Conservation (phyloP, 352 stramenopile species). For the Globisporangium carolinianum region DNA sequence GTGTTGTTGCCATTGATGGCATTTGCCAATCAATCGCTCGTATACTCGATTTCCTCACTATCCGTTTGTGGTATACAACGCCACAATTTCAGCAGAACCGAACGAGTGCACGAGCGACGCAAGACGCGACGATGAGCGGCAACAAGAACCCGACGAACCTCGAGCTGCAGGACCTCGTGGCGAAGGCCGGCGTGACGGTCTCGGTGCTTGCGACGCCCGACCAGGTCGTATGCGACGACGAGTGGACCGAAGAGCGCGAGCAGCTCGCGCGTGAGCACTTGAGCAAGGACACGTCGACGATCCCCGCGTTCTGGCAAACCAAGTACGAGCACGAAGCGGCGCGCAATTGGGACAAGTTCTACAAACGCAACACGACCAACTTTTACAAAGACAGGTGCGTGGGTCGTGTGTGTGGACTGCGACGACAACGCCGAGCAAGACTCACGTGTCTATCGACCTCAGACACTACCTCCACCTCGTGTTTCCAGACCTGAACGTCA, state of each 20-base stretch:
- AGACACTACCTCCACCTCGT: constrained; percentile 91
- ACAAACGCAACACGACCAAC: constrained; percentile 89
- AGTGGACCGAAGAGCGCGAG: constrained; percentile 80
- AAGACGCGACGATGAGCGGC: constrained; percentile 24
- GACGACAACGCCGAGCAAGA: background rate
- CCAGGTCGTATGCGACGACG: constrained; percentile 67
- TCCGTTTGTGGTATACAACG: no score
- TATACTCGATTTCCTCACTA: no score
- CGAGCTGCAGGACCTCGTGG: constrained; percentile 70
- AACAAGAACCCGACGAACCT: constrained; percentile 57
- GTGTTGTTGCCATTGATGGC: no score
- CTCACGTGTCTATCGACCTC: background rate
- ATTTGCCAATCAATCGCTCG: no score
- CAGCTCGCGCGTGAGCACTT: constrained; percentile 58
- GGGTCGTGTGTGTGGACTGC: background rate
- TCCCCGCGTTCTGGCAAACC: constrained; percentile 79
- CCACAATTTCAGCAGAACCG: no score
- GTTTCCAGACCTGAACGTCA: constrained; percentile 81
- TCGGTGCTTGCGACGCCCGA: constrained; percentile 58
- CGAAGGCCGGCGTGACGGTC: constrained; percentile 60
- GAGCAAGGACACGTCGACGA: constrained; percentile 66
- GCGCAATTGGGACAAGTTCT: constrained; percentile 93
- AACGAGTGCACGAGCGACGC: no score
- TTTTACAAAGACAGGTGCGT: constrained; percentile 92
- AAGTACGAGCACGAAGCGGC: constrained; percentile 82